phyloP scores from a whole-genome alignment of 495 filamentous ascomycete species.

The Penicillium nucicola region DNA sequence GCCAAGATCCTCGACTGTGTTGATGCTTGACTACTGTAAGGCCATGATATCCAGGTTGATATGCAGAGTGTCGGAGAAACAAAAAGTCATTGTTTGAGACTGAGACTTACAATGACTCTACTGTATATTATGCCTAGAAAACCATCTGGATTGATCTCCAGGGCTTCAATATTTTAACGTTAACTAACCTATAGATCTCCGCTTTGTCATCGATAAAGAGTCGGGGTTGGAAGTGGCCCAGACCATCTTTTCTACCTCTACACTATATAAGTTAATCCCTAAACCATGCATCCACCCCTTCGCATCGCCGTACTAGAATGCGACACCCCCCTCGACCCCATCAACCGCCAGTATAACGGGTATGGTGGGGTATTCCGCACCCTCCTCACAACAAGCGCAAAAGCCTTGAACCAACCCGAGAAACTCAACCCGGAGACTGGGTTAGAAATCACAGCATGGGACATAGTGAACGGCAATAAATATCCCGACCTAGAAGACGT shows the following conservation, averaged over 20 bases:
- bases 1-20: conserved; percentile 7
- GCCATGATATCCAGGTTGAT: too few relatives aligned
- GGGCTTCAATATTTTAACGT: too few relatives aligned
- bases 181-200: too few relatives aligned
- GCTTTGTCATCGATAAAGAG: too few relatives aligned
- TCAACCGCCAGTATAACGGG: conserved; percentile 60
- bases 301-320: conserved; percentile 84
- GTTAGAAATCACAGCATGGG: conserved; percentile 60
- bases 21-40: too few relatives aligned
- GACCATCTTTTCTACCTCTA: too few relatives aligned
- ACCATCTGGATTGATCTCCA: too few relatives aligned
- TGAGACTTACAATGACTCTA: too few relatives aligned
- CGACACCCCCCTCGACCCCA: conserved; percentile 61
- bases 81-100: too few relatives aligned
- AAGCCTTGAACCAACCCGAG: conserved; percentile 30
- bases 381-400: conserved; percentile 55
- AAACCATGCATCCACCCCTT: conserved; percentile 50
- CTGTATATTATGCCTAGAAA: too few relatives aligned
- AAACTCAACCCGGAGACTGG: conserved; percentile 35
- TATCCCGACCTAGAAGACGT: conserved; percentile 71
- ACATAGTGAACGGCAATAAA: conserved; percentile 56
- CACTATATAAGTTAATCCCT: background rate
- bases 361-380: conserved; percentile 71
- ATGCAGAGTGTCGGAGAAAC: too few relatives aligned
- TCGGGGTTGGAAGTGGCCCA: too few relatives aligned